Evolutionary conservation across 495 filamentous ascomycete genomes (phyloP).

Genomic region (Hypoxylon trugodes): DNA sequence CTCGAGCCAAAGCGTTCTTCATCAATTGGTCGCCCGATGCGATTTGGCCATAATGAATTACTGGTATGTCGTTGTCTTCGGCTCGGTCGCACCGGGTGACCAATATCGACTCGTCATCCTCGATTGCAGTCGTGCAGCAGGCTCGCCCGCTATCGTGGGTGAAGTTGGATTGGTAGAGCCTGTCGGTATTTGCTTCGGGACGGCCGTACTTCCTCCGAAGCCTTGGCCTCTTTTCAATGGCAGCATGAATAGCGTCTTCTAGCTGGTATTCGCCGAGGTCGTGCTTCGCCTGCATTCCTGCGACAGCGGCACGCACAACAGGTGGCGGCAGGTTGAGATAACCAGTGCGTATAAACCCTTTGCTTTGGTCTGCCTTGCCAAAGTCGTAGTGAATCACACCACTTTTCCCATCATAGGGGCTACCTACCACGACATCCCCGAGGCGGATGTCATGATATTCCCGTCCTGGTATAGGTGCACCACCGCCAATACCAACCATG

Average conservation of each 20-base stretch:
- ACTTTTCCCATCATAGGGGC: constrained; percentile 28
- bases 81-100: background rate
- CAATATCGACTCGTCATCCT: background rate
- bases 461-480: constrained; percentile 44
- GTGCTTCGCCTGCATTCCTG: background rate
- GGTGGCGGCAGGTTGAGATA: background rate
- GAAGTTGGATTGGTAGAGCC: background rate
- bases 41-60: constrained; percentile 51
- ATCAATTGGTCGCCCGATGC: constrained; percentile 50
- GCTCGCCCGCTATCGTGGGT: no score
- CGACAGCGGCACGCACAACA: background rate
- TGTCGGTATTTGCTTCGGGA: background rate
- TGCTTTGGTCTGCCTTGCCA: constrained; percentile 11
- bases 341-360: background rate
- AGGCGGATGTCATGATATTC: constrained; percentile 55
- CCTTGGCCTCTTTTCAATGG: no score
- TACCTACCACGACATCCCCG: constrained; percentile 55
- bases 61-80: background rate
- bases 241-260: no score
- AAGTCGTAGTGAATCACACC: constrained; percentile 54
- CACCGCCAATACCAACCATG: constrained; percentile 60
- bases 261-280: no score
- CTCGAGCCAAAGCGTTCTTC: constrained; percentile 17
- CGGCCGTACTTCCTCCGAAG: no score
- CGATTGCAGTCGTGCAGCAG: background rate